Percentiles rank a stretch among this genome's conserved stretches.
These are phyloP conservation scores for Exophiala spinifera DNA, from an alignment of 2,329 filamentous ascomycete species.

Conservation along the genomic window DNA sequence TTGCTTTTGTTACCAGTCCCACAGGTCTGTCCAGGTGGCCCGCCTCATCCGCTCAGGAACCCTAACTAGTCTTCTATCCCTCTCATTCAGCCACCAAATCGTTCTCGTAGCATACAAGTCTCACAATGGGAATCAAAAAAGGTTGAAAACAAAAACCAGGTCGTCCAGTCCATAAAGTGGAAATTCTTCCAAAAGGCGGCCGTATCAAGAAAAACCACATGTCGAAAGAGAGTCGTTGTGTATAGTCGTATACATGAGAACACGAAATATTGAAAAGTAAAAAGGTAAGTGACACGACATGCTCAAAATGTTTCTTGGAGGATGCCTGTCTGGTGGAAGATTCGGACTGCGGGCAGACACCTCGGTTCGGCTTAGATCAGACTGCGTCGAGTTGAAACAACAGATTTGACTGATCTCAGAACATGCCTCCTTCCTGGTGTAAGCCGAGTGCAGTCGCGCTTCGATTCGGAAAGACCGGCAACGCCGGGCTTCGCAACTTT, in stretches of 20 bases:
- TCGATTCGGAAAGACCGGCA: slow-evolving; percentile 28
- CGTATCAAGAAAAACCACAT: not conserved
- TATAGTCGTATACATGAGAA: not conserved
- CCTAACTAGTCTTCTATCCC: not conserved
- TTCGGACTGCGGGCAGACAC: no score
- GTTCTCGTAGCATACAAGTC: not conserved
- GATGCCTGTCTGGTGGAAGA: not conserved
- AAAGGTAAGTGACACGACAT: not conserved
- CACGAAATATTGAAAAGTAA: not conserved
- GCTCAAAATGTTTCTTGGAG: no score
- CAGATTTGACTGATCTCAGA: no score
- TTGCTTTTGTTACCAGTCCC: no score
- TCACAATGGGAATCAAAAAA: no score
- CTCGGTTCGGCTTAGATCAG: no score
- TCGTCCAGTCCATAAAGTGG: no score
- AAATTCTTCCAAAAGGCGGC: not conserved
- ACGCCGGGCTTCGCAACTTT: slow-evolving; percentile 22
- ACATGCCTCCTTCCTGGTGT: slow-evolving; percentile 27
- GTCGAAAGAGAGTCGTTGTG: not conserved
- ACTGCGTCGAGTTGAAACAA: no score
- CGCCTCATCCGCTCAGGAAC: no score
- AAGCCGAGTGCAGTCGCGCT: slow-evolving; percentile 26
- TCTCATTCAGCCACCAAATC: not conserved
- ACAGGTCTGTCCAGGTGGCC: no score
- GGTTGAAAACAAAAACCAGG: no score